Evolutionary conservation across 2,329 filamentous ascomycete species (phyloP), one percentile per base, ranked within the genome.

Genomic region (Beauveria sp.): DNA sequence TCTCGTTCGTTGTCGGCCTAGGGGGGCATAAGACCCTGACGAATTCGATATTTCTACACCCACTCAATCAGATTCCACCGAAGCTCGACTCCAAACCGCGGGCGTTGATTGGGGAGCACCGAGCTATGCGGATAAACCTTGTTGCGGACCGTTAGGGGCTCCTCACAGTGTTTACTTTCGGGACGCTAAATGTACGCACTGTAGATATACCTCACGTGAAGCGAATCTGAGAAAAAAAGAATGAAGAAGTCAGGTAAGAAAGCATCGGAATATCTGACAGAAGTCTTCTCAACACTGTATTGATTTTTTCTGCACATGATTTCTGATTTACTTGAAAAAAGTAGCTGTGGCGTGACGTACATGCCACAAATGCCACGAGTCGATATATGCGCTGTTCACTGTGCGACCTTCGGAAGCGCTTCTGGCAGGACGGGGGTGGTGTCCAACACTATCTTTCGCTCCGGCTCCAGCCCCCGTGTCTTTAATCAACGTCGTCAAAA

Each of bases 201-300:
- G 72, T 72, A 60, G 47, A 43, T 55, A 47, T n/a, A 7, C 63
- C 68, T 75, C 73, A 75, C 73, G 73, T 75, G 73, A 66, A 68
- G 60, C 56, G 28, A 49, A 40, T 34, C 28, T 65, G 62, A 65
- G 72, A 70, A 70, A 69, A 69, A 68, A 67, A 67, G 64, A 63
- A 62, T 61, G 42, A 58, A 51, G 65, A 61, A 20, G 34, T 20
- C 4, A 6, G 28, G 18, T n/a, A 28, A 7, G 1, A 56, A 51
- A 24, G 6, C 12, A 9, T 20, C 46, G 4, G 7, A 51, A 28
- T 55, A 24, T 8, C 22, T 3, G 2, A 1, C n/a, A 38, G 18
- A 24, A 18, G 22, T 38, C 1, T 42, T 2, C 1, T 50, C 2
- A 18, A 14, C 10, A 14, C 6, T 26, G 12, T 4, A 46, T 30